Evolutionary conservation across 2,329 filamentous ascomycete genomes (phyloP).

Genomic region (Metarhizium anisopliae): DNA sequence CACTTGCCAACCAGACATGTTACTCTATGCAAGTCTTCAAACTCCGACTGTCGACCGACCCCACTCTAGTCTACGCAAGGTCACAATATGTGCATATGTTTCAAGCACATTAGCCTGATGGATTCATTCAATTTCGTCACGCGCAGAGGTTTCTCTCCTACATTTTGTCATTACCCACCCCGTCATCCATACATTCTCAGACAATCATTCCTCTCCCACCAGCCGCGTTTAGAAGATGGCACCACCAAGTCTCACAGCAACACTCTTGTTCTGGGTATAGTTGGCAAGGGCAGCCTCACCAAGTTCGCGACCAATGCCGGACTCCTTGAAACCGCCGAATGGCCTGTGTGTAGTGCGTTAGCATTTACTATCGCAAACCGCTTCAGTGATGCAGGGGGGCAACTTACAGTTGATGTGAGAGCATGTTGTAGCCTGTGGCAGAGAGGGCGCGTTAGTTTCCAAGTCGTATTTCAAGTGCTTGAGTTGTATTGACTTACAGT

Average conservation of each 20-base stretch:
- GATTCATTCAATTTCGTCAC: neutral
- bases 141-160: neutral
- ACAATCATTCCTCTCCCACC: neutral
- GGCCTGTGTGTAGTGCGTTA: constrained; percentile 30
- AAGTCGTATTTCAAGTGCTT: neutral
- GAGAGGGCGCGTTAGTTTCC: neutral
- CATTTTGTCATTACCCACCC: neutral
- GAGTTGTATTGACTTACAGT: constrained; percentile 24
- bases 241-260: constrained; percentile 36
- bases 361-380: neutral
- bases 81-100: neutral
- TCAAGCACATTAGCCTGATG: neutral
- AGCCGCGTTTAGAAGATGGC: constrained; percentile 11
- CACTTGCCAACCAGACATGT: neutral
- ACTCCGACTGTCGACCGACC: neutral
- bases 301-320: constrained; percentile 68
- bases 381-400: neutral
- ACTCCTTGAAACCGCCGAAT: constrained; percentile 73
- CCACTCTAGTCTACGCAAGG: neutral
- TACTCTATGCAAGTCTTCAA: neutral
- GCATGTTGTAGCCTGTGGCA: constrained; percentile 48
- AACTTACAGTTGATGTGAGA: constrained; percentile 7
- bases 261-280: constrained; percentile 62
- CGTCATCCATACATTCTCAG: neutral
- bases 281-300: constrained; percentile 58